Evolutionary conservation across 2,329 filamentous ascomycete species (phyloP), one percentile per base, ranked within the genome.

Genomic region (Tolypocladium album): DNA sequence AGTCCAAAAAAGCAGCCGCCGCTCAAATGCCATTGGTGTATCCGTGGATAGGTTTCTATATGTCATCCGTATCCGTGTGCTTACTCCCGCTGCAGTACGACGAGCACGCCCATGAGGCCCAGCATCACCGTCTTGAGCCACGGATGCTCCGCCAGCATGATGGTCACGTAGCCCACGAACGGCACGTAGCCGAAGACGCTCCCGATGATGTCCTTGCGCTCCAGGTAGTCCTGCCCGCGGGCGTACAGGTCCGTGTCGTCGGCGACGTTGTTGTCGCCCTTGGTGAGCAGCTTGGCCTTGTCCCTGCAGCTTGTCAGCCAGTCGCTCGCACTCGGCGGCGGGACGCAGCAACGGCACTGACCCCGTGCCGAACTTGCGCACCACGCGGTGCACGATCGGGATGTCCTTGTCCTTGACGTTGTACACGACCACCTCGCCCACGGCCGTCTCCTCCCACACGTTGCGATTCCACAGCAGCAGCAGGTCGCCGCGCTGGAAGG

Each of bases 61-160:
- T 53, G 27, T 12, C 20, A 3, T 7, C 50, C 8, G 20, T 34
- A 20, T 22, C 31, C 55, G 17, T 24, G 9, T 17, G 8, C 22
- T 65, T 78, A 97, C 78, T 99, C 94, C 69, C 92, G 79, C 74
- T 99, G 94, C 67, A 99, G 73, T 56, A 99, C 88, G 34, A 97
- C 94, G 77, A 96, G 86, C 68, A 97, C 73, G 1, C 93, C 94
- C 94, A 99, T 99, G 57, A 97, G 82, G 1, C 90, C 93, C 69
- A 99, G 75, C 87, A 97, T 90, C 34, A 87, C 93, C 52, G 90
- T 95, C 83, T 99, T 99, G 67, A 97, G 74, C 93, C 93, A 97
- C 7, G 94, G 94, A 72, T 99, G 88, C 74, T 99, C 94, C 64
- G 90, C 94, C 63, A 99, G 79, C 74, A 97, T 79, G 67, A 99